These are phyloP conservation scores for Zychaea mexicana DNA, from an alignment of 371 early-diverging fungal genomes.

Conservation along the genomic window DNA sequence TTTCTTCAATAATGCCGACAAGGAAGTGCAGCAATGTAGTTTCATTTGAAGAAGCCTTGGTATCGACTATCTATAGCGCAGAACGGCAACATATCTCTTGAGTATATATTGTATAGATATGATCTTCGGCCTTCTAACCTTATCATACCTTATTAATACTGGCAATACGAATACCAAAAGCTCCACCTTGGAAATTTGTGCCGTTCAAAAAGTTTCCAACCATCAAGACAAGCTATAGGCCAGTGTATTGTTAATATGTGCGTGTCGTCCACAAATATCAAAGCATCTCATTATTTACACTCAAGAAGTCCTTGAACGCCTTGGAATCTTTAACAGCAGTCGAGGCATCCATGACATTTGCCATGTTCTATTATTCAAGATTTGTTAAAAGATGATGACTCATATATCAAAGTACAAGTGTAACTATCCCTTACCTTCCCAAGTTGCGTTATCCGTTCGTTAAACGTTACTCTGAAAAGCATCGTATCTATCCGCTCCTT, in stretches of 20 bases:
- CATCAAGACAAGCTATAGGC: conserved; percentile 75
- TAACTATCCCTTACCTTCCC: conserved; percentile 52
- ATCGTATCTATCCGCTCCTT: conserved; percentile 79
- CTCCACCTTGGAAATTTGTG: conserved; percentile 84
- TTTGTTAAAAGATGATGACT: neutral
- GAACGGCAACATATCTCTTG: neutral
- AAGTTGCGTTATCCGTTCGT: conserved; percentile 70
- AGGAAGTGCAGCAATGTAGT: conserved; percentile 83
- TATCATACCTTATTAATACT: conserved; percentile 78
- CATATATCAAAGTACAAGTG: neutral
- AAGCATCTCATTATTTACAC: conserved; percentile 34
- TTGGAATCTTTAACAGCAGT: conserved; percentile 54
- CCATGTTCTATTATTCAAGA: conserved; percentile 39
- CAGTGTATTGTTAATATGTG: neutral
- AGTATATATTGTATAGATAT: neutral
- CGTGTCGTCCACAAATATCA: too few relatives aligned
- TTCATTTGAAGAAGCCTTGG: conserved; percentile 70
- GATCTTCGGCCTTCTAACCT: neutral
- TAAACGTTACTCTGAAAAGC: conserved; percentile 74
- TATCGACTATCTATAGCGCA: conserved; percentile 68
- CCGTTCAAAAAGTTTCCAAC: conserved; percentile 95
- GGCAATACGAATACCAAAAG: conserved; percentile 88
- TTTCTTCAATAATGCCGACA: conserved; percentile 67
- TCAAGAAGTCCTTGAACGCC: conserved; percentile 52
- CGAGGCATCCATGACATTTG: conserved; percentile 59